These are phyloP conservation scores for Phylloporus sp. DNA, from an alignment of 768 basidiomycete genomes.

Conservation along the genomic window DNA sequence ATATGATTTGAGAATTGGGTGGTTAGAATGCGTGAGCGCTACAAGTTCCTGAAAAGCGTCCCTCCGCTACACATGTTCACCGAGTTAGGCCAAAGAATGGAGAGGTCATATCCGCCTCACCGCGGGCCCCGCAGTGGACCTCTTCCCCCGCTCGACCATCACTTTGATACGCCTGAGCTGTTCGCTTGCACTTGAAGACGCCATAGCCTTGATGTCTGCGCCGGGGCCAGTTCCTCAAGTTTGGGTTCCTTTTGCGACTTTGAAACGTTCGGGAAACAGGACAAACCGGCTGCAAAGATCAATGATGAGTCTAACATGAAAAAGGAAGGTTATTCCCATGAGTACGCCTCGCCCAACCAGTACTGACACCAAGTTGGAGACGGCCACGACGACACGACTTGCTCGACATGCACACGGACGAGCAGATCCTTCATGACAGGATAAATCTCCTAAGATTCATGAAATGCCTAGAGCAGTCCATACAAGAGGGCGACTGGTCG, in stretches of 20 bases:
- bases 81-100: slow-evolving; percentile 7
- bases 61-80: slow-evolving; percentile 40
- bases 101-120: slow-evolving; percentile 29
- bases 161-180: slow-evolving; percentile 24
- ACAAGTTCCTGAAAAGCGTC: slow-evolving; percentile 52
- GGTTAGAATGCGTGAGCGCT: slow-evolving; percentile 45
- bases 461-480: slow-evolving; percentile 54
- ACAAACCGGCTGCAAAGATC: slow-evolving; percentile 11
- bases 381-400: no score
- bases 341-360: background rate
- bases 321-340: slow-evolving; percentile 26
- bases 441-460: slow-evolving; percentile 66
- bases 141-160: slow-evolving; percentile 41
- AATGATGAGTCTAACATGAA: slow-evolving; percentile 8
- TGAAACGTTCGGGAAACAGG: background rate
- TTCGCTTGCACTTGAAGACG: slow-evolving; percentile 17
- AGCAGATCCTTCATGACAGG: slow-evolving; percentile 49
- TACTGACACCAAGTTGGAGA: background rate
- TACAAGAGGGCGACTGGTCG: slow-evolving; percentile 36
- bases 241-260: background rate
- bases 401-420: slow-evolving; percentile 29
- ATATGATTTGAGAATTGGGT: slow-evolving; percentile 48
- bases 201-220: slow-evolving; percentile 13
- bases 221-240: background rate
- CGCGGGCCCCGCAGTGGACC: slow-evolving; percentile 36